Base-by-base conservation (phyloP, 2,329 filamentous ascomycete species). In the Neonectria punicea region DNA sequence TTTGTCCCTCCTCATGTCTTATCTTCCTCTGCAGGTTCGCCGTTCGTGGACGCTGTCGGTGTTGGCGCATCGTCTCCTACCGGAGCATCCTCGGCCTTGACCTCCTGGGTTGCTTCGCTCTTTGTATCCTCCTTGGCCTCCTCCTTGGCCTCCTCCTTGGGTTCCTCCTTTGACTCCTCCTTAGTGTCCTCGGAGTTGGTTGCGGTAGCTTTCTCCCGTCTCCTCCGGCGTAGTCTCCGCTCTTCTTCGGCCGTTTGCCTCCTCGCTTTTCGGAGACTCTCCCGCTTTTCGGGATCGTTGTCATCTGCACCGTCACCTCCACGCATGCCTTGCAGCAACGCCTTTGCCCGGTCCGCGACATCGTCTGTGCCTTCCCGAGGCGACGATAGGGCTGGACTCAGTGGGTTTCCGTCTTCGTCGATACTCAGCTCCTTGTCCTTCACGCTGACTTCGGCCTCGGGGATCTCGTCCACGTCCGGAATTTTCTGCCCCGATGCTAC, bases 401-500 rank as follows among this genome's bases (percentile, higher is more conserved):
- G 77, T 10, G 85, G 76, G 68, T 79, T 82, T 30, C 81, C 82
- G 44, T 87, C 86, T 22, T 87, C 83, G 47, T 84, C 81, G 50
- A 80, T 79, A 16, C 80, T 60, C 76, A 62, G 73, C 72, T 74
- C 79, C 68, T 66, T 74, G 75, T 59, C 75, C 74, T 65, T 78
- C 73, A 75, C 71, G 67, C 71, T 78, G 2, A 73, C 78, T 58
- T 87, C 87, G 30, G 83, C 80, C 61, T 89, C 88, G 56, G 88
- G 84, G 14, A 86, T 86, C 73, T 92, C 90, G 72, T 86, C 83
- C 58, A 85, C 72, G 63, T 97, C 93, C 3, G 77, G 93, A n/a
- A 97, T 91, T 75, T 95, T 88, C 74, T 97, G 93, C 9, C 94
- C 95, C 18, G 92, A 95, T 16, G 95, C 93, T 57, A 98, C 88